Evolutionary conservation across 768 basidiomycete species (phyloP).

Genomic region (Phlegmacium glaucopus): DNA sequence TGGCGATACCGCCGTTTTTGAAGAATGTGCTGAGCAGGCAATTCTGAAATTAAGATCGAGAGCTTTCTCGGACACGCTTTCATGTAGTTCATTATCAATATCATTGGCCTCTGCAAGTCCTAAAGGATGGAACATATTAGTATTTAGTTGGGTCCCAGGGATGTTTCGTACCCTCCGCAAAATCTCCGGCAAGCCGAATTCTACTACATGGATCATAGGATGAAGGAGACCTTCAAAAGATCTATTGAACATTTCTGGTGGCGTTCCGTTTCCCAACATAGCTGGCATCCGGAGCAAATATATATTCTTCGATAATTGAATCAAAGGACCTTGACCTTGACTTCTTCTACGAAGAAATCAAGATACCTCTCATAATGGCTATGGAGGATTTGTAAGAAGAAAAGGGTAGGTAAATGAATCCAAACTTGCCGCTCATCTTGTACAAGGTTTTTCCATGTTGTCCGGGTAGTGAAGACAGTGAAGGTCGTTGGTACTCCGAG

Average conservation of each 20-base stretch:
- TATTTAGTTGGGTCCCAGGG: neutral
- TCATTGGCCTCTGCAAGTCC: conserved; percentile 11
- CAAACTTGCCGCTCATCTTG: conserved; percentile 46
- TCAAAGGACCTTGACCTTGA: conserved; percentile 34
- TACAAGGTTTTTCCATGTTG: conserved; percentile 50
- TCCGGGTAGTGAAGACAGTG: conserved; percentile 34
- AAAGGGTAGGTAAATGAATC: neutral
- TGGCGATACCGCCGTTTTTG: conserved; percentile 85
- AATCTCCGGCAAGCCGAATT: conserved; percentile 42
- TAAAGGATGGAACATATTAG: neutral
- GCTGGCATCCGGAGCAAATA: conserved; percentile 43
- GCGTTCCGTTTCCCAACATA: conserved; percentile 21
- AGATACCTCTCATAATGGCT: conserved; percentile 53
- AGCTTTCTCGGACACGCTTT: neutral
- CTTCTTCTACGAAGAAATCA: conserved; percentile 37
- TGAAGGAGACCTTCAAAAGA: conserved; percentile 51
- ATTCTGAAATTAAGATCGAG: conserved; percentile 55
- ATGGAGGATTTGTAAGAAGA: neutral
- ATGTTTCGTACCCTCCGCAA: conserved; percentile 16
- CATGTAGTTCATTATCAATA: neutral
- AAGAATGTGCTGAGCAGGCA: conserved; percentile 85
- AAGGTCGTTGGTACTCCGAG: conserved; percentile 31
- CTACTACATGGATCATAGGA: conserved; percentile 57
- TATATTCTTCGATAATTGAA: conserved; percentile 40
- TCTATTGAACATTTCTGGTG: conserved; percentile 32